Percentiles rank a stretch among this genome's conserved stretches.
Evolutionary conservation across 768 basidiomycete genomes (phyloP).

Genomic region (Lactifluus volemus): DNA sequence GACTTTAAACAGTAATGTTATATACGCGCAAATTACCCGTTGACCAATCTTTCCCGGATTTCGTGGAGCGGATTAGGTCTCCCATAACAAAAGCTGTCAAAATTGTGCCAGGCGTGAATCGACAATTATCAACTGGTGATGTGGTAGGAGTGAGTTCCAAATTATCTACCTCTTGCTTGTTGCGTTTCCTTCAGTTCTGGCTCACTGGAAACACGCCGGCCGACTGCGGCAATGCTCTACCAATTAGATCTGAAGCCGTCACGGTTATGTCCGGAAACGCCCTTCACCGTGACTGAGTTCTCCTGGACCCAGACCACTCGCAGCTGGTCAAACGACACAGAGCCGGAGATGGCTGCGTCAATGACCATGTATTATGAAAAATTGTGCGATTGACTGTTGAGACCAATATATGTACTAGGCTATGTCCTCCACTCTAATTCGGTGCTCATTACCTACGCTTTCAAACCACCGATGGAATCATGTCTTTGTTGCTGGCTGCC

Average conservation of each 20-base stretch:
- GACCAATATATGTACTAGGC: not conserved
- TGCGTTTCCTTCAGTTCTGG: not conserved
- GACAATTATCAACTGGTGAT: too few species aligned
- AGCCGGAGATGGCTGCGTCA: not conserved
- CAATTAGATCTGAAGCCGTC: not conserved
- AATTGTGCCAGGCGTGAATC: too few species aligned
- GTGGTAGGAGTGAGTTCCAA: too few species aligned
- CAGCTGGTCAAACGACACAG: not conserved
- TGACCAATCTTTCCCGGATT: too few species aligned
- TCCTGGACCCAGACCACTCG: not conserved
- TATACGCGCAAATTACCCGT: too few species aligned
- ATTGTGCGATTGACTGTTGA: constrained; percentile 4
- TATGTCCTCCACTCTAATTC: not conserved
- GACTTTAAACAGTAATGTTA: too few species aligned
- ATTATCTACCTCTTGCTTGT: too few species aligned
- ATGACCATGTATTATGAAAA: not conserved
- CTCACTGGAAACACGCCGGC: not conserved
- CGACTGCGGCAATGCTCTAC: not conserved
- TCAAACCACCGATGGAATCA: not conserved
- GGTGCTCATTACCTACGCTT: not conserved
- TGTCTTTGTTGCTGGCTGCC: not conserved
- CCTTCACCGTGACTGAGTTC: not conserved
- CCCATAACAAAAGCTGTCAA: too few species aligned
- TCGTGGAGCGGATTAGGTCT: too few species aligned
- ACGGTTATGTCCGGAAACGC: too few species aligned